Conservation (phyloP, 78 protist species). For the Anaeramoeba flamelloides region DNA sequence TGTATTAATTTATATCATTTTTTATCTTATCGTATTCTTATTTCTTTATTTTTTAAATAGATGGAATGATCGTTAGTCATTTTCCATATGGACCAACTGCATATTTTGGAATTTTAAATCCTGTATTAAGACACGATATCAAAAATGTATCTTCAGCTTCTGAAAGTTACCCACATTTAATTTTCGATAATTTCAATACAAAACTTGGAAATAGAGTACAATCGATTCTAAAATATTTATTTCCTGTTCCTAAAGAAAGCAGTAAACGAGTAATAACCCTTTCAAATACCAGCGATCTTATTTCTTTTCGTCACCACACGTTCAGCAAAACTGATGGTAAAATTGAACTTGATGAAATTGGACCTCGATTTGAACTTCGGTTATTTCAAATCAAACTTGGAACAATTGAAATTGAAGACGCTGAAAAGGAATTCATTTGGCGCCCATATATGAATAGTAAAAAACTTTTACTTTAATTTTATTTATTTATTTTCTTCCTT, state of each 20-base stretch:
- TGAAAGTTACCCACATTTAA: slow-evolving; percentile 84
- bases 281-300: slow-evolving; percentile 68
- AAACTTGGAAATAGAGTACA: slow-evolving; percentile 52
- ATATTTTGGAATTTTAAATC: slow-evolving; percentile 68
- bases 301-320: slow-evolving; percentile 73
- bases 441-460: slow-evolving; percentile 62
- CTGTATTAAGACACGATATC: slow-evolving; percentile 83
- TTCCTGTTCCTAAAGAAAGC: slow-evolving; percentile 83
- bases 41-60: no score
- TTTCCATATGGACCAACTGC: slow-evolving; percentile 99
- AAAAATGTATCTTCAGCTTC: slow-evolving; percentile 22
- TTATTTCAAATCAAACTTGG: neutral
- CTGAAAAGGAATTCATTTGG: slow-evolving; percentile 86
- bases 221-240: slow-evolving; percentile 70
- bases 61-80: slow-evolving; percentile 81
- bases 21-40: no score
- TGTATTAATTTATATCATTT: no score
- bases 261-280: slow-evolving; percentile 71
- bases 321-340: slow-evolving; percentile 33
- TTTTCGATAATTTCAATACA: slow-evolving; percentile 71
- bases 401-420: slow-evolving; percentile 78
- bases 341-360: slow-evolving; percentile 67
- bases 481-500: no score
- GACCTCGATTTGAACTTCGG: slow-evolving; percentile 91
- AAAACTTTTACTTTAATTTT: neutral